phyloP scores from a whole-genome alignment of 139 green algal species.

The Tetradesmus obliquus region DNA sequence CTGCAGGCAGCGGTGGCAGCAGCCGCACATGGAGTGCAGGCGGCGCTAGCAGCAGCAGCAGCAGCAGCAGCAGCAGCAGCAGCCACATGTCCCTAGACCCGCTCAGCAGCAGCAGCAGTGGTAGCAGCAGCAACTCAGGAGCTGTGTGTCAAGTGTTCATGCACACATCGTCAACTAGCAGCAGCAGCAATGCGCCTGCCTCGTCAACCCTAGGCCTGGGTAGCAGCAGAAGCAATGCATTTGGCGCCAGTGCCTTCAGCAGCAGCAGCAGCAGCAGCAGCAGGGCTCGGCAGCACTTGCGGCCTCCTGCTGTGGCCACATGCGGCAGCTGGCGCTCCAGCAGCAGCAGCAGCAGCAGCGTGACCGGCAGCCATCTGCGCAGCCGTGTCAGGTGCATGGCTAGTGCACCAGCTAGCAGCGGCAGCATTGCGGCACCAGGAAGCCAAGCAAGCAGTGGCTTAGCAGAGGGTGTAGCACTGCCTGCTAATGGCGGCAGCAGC shows the following conservation, averaged over 20 bases:
- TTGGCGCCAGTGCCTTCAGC: background rate
- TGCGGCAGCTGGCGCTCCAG: background rate
- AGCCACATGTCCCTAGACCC: background rate
- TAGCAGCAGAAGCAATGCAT: background rate
- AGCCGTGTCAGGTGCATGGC: background rate
- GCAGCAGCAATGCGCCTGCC: background rate
- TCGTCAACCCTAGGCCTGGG: background rate
- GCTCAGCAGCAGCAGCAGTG: background rate
- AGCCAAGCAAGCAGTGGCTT: no score
- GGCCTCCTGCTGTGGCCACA: background rate
- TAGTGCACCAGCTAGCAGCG: background rate
- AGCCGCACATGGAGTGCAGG: background rate
- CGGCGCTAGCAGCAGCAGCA: constrained; percentile 1
- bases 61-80: background rate
- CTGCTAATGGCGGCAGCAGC: background rate
- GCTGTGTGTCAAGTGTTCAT: background rate
- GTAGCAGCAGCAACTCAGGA: background rate
- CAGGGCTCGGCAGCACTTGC: background rate
- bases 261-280: background rate
- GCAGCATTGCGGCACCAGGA: background rate
- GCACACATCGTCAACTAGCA: background rate
- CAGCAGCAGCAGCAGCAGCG: background rate
- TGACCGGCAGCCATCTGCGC: background rate
- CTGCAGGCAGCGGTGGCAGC: background rate
- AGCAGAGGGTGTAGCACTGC: background rate